These are phyloP conservation scores for Plasmodium vivax DNA, from an alignment of 169 alveolate species.

Conservation along the genomic window DNA sequence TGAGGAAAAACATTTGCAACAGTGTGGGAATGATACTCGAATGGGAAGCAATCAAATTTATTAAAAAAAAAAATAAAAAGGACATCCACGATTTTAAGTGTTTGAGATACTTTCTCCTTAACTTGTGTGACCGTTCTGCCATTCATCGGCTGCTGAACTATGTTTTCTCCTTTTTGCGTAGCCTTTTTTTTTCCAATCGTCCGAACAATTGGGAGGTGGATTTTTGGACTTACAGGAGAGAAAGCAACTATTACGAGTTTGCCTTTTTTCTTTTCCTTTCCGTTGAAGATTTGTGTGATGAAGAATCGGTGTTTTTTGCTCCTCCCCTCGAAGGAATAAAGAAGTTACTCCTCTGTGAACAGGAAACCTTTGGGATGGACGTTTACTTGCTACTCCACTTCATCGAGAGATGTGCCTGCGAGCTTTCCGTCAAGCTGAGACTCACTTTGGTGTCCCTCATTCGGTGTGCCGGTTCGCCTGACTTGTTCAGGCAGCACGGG, in stretches of 20 bases:
- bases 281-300: constrained; percentile 11
- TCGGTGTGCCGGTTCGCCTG: constrained; percentile 21
- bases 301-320: not conserved
- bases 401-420: constrained; percentile 14
- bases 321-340: constrained; percentile 6
- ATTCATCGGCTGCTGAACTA: constrained; percentile 7
- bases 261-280: constrained; percentile 41
- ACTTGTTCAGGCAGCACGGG: constrained; percentile 11
- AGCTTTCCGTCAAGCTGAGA: constrained; percentile 17
- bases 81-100: constrained; percentile 16
- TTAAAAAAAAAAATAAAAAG: not conserved
- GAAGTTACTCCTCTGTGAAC: constrained; percentile 10
- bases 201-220: constrained; percentile 14
- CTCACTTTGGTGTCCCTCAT: constrained; percentile 8
- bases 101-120: constrained; percentile 31
- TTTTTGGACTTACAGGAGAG: constrained; percentile 15
- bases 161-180: constrained; percentile 6
- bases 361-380: not conserved
- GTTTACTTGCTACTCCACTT: constrained; percentile 24
- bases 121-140: constrained; percentile 22
- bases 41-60: not conserved
- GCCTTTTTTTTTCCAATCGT: not conserved
- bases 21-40: not conserved
- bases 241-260: constrained; percentile 37
- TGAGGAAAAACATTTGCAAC: constrained; percentile 29